These are phyloP conservation scores for Cyclotella kingstonii DNA, from an alignment of 108 stramenopile genomes.

Conservation along the genomic window DNA sequence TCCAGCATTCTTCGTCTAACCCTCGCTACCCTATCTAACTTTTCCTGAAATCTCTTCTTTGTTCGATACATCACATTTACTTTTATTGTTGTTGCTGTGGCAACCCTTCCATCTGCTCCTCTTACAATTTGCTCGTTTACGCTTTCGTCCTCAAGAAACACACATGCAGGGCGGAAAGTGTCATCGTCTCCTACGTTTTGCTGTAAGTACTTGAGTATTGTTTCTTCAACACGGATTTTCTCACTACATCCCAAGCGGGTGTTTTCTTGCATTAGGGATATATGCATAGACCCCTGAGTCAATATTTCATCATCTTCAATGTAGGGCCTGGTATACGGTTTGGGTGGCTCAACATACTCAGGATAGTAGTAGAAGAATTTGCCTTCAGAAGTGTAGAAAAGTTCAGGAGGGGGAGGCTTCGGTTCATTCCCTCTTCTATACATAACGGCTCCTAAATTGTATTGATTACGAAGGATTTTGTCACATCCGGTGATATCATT, in stretches of 20 bases:
- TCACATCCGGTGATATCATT: background rate
- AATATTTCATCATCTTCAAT: conserved; percentile 1
- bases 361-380: background rate
- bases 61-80: conserved; percentile 6
- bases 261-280: conserved; percentile 1
- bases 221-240: conserved; percentile 13
- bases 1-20: background rate
- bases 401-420: background rate
- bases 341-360: background rate
- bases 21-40: background rate
- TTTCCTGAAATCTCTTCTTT: background rate
- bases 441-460: conserved; percentile 12
- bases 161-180: conserved; percentile 7
- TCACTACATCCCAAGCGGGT: conserved; percentile 2
- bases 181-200: conserved; percentile 19
- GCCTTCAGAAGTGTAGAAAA: background rate
- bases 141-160: conserved; percentile 3
- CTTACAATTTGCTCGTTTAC: background rate
- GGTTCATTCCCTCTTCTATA: conserved; percentile 1
- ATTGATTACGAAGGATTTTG: conserved; percentile 5
- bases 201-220: conserved; percentile 2
- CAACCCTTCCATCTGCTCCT: conserved; percentile 10
- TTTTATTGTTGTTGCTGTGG: background rate
- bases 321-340: conserved; percentile 7
- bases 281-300: conserved; percentile 11